Evolutionary conservation across 129 eudicot species (phyloP).

Genomic region (sunflower (Helianthus annuus)): HanXRQr2.0-SUNRISE NC_035440.2:96259243-96259742

Average conservation of each 20-base stretch:
- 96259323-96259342: slow-evolving; percentile 58
- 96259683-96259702: too few species aligned
- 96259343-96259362: slow-evolving; percentile 35
- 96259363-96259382: slow-evolving; percentile 90
- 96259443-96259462: slow-evolving; percentile 52
- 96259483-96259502: slow-evolving; percentile 31
- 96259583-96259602: too few species aligned
- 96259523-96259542: slow-evolving; percentile 48
- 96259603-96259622: too few species aligned
- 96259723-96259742: too few species aligned
- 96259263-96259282: slow-evolving; percentile 53
- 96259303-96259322: slow-evolving; percentile 47
- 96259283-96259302: slow-evolving; percentile 38
- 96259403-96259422: slow-evolving; percentile 66
- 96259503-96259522: slow-evolving; percentile 43
- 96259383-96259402: slow-evolving; percentile 49
- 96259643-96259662: too few species aligned
- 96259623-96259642: too few species aligned
- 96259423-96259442: slow-evolving; percentile 54
- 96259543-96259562: too few species aligned
- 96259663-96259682: too few species aligned
- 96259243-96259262: slow-evolving; percentile 37
- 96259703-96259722: too few species aligned
- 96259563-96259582: too few species aligned
- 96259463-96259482: slow-evolving; percentile 55